Evolutionary conservation across 1,284 basidiomycete genomes (phyloP).

Genomic region (Lentinus polychrous): DNA sequence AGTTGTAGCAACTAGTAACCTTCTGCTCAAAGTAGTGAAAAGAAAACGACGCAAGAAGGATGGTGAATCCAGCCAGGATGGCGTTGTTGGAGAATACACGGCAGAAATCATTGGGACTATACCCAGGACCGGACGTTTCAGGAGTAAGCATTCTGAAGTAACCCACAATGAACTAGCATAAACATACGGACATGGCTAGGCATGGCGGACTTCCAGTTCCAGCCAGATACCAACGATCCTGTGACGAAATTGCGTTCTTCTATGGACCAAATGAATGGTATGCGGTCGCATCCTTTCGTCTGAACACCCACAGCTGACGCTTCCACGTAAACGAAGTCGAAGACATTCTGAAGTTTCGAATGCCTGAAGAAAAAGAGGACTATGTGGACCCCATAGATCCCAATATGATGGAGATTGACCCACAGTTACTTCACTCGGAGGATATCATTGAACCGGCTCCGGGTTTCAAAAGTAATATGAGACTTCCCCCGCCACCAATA

Average conservation of each 20-base stretch:
- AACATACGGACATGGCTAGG: constrained; percentile 39
- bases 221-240: constrained; percentile 66
- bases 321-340: constrained; percentile 46
- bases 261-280: constrained; percentile 79
- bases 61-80: constrained; percentile 19
- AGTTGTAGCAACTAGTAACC: constrained; percentile 66
- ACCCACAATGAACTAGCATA: neutral
- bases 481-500: constrained; percentile 76
- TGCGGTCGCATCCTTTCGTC: constrained; percentile 8
- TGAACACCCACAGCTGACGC: neutral
- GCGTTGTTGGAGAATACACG: constrained; percentile 67
- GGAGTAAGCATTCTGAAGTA: constrained; percentile 52
- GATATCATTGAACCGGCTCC: constrained; percentile 7
- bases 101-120: constrained; percentile 73
- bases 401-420: constrained; percentile 30
- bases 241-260: constrained; percentile 61
- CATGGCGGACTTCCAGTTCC: constrained; percentile 89
- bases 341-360: constrained; percentile 57
- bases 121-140: constrained; percentile 81
- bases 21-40: constrained; percentile 77
- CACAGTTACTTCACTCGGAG: constrained; percentile 18
- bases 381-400: constrained; percentile 34
- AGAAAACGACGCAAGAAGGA: constrained; percentile 43
- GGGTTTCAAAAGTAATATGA: constrained; percentile 46
- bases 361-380: constrained; percentile 62